Evolutionary conservation across 116 monocot species (phyloP), one percentile per base, ranked within the genome.

Genomic region (Cymodocea nodosa): DNA sequence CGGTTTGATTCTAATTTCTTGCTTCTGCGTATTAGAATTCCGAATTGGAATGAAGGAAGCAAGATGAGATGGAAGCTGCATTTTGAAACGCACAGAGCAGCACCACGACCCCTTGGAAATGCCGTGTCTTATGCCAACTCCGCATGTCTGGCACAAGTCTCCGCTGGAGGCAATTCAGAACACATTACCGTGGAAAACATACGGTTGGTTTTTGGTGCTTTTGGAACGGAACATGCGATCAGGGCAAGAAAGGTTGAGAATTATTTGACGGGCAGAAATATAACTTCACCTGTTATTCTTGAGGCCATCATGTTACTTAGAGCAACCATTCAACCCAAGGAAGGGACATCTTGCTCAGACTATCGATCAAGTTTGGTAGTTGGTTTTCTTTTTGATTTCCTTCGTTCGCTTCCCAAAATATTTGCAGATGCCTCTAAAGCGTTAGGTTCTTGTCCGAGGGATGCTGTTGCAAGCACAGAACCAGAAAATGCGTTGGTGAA

Each of bases 81-180:
- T 13, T 94, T 90, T 74, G 80, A 94, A 68, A 90, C 94, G 18
- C 89, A 83, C 49, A 18, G 94, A 61, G 94, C 87, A 20, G 62
- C 90, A 8, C 83, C 87, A 34, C 80, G 94, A 2, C 90, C 90
- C 20, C 71, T 77, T 24, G 94, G 94, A 60, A 90, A 87, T 87
- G 90, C 94, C 17, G 63, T 87, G 51, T 67, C 87, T 59, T 89
- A 94, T 74, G 51, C 81, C 17, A 89, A 90, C 79, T 78, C 84
- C 34, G 80, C 90, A 69, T 94, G 89, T 63, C 63, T 87, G 24
- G 90, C 81, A 62, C 67, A 77, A 8, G 62, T 77, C 39, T 77
- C 77, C 3, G 15, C 50, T 2, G 51, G 68, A 73, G 36, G 70
- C 16, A 50, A 18, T 22, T 70, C 81, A 3, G 82, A 65, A 18